Percentiles rank a stretch among this genome's conserved stretches.
These are phyloP conservation scores for Dactylellina sp. DNA, from an alignment of 2,329 filamentous ascomycete species.

Conservation along the genomic window DNA sequence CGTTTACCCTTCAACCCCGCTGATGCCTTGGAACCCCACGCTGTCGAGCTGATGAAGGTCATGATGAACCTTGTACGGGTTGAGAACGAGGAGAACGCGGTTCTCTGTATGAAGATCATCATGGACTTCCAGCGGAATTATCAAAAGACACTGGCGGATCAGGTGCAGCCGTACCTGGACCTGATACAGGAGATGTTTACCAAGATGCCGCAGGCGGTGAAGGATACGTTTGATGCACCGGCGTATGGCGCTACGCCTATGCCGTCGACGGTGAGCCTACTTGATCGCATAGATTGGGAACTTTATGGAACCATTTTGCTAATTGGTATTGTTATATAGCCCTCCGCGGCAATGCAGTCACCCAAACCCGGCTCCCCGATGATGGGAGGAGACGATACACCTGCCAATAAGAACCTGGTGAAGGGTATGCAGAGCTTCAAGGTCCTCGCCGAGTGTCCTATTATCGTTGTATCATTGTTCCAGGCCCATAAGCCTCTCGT, in stretches of 20 bases:
- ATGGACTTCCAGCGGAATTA: conserved; percentile 97
- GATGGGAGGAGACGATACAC: conserved; percentile 80
- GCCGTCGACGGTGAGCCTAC: conserved; percentile 65
- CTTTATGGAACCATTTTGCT: conserved; percentile 7
- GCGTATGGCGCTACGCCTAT: conserved; percentile 74
- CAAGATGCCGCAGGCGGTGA: conserved; percentile 93
- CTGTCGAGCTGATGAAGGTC: conserved; percentile 87
- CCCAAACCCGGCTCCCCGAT: conserved; percentile 91
- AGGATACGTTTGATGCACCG: conserved; percentile 89
- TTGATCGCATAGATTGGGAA: no score
- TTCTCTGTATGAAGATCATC: conserved; percentile 97
- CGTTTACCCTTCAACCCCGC: conserved; percentile 79
- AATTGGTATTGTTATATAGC: conserved; percentile 36
- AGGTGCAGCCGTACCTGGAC: conserved; percentile 88
- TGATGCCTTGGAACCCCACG: conserved; percentile 88
- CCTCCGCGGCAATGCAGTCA: conserved; percentile 75
- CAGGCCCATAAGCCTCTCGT: conserved; percentile 88
- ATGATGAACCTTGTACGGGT: conserved; percentile 87
- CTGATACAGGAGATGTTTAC: conserved; percentile 96
- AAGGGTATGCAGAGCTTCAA: conserved; percentile 99
- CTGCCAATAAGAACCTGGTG: conserved; percentile 80
- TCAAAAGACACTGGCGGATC: conserved; percentile 80
- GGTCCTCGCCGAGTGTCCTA: conserved; percentile 95
- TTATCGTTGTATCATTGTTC: conserved; percentile 98
- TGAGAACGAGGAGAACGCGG: conserved; percentile 98